These are phyloP conservation scores for Ophiostoma quercus DNA, from an alignment of 2,329 filamentous ascomycete species.

Conservation along the genomic window DNA sequence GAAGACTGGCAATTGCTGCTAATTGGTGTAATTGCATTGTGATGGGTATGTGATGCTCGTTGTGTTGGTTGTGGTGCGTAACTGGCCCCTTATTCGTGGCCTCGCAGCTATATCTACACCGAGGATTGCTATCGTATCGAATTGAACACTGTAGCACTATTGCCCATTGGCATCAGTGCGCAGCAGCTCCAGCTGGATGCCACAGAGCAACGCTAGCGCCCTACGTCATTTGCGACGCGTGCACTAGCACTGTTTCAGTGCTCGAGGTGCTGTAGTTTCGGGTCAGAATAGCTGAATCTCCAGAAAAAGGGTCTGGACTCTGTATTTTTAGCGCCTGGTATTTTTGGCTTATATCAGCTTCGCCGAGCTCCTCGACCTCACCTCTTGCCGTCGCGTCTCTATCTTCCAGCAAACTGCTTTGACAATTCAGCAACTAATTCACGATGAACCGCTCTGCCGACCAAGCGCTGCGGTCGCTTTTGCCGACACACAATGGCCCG, in stretches of 20 bases:
- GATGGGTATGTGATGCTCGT: neutral
- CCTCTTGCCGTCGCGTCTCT: neutral
- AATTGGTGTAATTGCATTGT: conserved; percentile 26
- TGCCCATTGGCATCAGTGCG: neutral
- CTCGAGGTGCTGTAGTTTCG: neutral
- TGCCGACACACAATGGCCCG: conserved; percentile 65
- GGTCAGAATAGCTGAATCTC: neutral
- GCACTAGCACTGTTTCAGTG: neutral
- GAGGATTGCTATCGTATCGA: neutral
- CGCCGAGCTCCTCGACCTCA: neutral
- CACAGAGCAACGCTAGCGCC: neutral
- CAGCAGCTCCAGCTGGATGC: neutral
- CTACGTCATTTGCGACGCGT: conserved; percentile 14
- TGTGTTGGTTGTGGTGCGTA: neutral
- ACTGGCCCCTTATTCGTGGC: neutral
- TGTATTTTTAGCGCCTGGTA: neutral
- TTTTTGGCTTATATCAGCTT: neutral
- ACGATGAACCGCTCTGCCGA: conserved; percentile 70
- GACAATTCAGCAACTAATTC: neutral
- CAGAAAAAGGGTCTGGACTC: neutral
- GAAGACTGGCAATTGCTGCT: conserved; percentile 37
- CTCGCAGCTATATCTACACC: neutral
- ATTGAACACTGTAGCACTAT: neutral
- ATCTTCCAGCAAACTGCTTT: neutral
- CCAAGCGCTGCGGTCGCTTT: conserved; percentile 64